Conservation (phyloP, 148 eudicot species). For the Chenopodium quinoa region DNA sequence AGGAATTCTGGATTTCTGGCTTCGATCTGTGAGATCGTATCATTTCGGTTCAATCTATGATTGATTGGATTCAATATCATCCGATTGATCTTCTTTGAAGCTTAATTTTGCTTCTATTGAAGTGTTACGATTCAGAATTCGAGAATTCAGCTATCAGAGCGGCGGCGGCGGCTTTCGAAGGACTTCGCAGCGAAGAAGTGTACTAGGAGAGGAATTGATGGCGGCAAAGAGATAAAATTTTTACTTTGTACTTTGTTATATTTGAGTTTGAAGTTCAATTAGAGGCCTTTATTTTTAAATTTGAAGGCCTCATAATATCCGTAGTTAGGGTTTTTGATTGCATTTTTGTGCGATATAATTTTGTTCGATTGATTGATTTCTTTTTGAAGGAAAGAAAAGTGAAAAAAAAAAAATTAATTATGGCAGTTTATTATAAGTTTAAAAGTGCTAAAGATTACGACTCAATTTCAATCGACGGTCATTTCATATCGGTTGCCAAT, state of each 20-base stretch:
- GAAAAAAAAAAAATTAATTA: constrained; percentile 36
- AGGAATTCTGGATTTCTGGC: neutral
- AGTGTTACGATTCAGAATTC: neutral
- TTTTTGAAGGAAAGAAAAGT: constrained; percentile 29
- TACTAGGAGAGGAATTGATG: constrained; percentile 20
- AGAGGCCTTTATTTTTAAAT: constrained; percentile 16
- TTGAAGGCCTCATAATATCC: constrained; percentile 17
- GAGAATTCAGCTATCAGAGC: neutral
- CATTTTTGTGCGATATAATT: constrained; percentile 23
- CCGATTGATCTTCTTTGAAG: constrained; percentile 4
- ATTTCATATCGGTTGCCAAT: constrained; percentile 73
- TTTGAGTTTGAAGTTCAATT: constrained; percentile 25
- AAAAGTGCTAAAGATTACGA: constrained; percentile 99
- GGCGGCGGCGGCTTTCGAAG: constrained; percentile 2
- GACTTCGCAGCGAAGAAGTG: neutral
- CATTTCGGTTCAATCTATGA: neutral
- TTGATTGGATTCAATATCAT: neutral
- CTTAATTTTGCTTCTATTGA: neutral
- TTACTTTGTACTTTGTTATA: constrained; percentile 28
- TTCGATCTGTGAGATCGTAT: neutral
- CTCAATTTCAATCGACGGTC: constrained; percentile 82
- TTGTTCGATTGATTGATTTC: constrained; percentile 31
- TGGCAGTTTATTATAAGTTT: constrained; percentile 93
- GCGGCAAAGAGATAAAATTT: constrained; percentile 21
- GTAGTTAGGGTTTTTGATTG: constrained; percentile 29